Percentiles rank a stretch among this genome's conserved stretches.
Evolutionary conservation across 2,329 filamentous ascomycete species (phyloP).

Genomic region (Botrytis tulipae): DNA sequence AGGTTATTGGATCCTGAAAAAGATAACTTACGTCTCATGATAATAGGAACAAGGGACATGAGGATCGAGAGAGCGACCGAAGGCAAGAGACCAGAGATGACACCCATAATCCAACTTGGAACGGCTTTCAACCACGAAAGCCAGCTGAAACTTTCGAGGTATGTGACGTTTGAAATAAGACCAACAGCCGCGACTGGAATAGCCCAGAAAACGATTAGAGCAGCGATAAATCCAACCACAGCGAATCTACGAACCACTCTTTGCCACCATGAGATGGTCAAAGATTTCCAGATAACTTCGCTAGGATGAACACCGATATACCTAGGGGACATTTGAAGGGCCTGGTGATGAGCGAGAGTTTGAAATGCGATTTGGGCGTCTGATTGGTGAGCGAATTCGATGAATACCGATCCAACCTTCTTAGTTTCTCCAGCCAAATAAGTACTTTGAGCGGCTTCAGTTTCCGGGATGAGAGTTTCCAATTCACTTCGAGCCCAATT

Average conservation of each 20-base stretch:
- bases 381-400: constrained; percentile 81
- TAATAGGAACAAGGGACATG: constrained; percentile 80
- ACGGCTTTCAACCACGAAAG: constrained; percentile 71
- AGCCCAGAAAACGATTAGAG: constrained; percentile 84
- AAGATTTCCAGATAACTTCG: constrained; percentile 84
- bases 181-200: constrained; percentile 76
- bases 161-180: constrained; percentile 78
- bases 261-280: constrained; percentile 86
- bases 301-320: constrained; percentile 78
- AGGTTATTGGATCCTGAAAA: neutral
- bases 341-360: constrained; percentile 80
- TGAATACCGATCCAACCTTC: constrained; percentile 68
- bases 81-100: constrained; percentile 82
- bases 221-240: constrained; percentile 69
- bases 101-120: constrained; percentile 69
- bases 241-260: constrained; percentile 68
- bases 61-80: constrained; percentile 75
- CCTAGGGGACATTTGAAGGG: constrained; percentile 77
- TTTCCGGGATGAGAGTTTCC: constrained; percentile 68
- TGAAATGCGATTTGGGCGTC: constrained; percentile 87
- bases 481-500: constrained; percentile 82
- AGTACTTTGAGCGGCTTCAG: constrained; percentile 64
- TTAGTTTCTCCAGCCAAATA: constrained; percentile 65
- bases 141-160: constrained; percentile 64
- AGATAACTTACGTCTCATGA: constrained; percentile 66